Conservation (phyloP, 805 yeast genomes). For the Ogataea dorogensis region DNA sequence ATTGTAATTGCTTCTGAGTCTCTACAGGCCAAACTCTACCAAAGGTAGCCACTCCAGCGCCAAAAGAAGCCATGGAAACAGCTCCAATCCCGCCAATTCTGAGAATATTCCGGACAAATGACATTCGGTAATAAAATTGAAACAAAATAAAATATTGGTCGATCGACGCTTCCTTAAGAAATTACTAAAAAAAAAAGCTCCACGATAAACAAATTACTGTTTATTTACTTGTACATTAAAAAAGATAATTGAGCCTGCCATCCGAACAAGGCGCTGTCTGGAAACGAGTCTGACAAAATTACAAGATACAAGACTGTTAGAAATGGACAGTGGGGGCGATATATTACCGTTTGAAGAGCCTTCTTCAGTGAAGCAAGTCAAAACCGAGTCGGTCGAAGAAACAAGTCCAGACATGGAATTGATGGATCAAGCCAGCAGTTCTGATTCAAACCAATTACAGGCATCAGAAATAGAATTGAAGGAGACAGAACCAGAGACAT, state of each 20-base stretch:
- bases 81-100: constrained; percentile 13
- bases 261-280: constrained; percentile 1
- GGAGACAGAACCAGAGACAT: no score
- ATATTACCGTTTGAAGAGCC: not conserved
- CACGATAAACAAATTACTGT: constrained; percentile 10
- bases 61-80: constrained; percentile 22
- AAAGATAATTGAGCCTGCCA: constrained; percentile 5
- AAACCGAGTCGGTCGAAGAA: not conserved
- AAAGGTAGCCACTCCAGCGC: constrained; percentile 30
- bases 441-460: no score
- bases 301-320: not conserved
- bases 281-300: not conserved
- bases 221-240: constrained; percentile 5
- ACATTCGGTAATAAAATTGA: constrained; percentile 1
- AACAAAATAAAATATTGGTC: not conserved
- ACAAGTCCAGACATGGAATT: not conserved
- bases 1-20: no score
- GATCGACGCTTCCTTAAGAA: constrained; percentile 9
- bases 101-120: constrained; percentile 7
- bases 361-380: constrained; percentile 1
- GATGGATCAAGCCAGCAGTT: not conserved
- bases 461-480: not conserved
- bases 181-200: constrained; percentile 10
- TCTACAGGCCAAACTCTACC: constrained; percentile 37
- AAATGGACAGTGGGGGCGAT: constrained; percentile 2